Conservation (phyloP, 2,329 filamentous ascomycete genomes). For the Fusarium camptoceras region DNA sequence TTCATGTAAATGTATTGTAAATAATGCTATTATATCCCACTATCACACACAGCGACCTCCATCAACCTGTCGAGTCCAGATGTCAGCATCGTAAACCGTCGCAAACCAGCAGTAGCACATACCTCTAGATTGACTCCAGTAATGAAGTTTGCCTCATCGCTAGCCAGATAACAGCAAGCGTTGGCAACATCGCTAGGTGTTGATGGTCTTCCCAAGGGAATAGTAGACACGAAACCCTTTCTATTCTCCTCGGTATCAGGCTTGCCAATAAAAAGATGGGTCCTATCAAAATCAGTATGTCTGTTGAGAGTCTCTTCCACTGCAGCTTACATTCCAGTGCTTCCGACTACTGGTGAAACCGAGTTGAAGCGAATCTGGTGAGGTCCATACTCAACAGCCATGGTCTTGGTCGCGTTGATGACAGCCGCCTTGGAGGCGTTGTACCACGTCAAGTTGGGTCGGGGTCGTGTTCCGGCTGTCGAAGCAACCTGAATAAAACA, state of each 20-base stretch:
- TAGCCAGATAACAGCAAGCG: constrained; percentile 76
- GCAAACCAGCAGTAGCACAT: fast-evolving
- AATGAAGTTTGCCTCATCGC: constrained; percentile 78
- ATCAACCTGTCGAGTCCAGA: constrained; percentile 1
- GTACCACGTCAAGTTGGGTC: constrained; percentile 75
- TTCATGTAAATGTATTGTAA: too few relatives aligned
- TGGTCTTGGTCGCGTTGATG: constrained; percentile 66
- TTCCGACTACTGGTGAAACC: constrained; percentile 75
- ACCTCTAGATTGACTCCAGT: constrained; percentile 75
- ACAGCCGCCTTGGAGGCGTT: constrained; percentile 77
- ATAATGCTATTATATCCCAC: not conserved
- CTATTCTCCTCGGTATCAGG: constrained; percentile 72
- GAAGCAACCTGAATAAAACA: constrained; percentile 75
- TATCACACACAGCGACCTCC: constrained; percentile 17
- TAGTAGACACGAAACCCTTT: constrained; percentile 62
- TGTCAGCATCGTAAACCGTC: not conserved
- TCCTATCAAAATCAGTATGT: not conserved
- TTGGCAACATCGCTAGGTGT: constrained; percentile 71
- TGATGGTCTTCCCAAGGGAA: constrained; percentile 64
- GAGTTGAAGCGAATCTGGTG: constrained; percentile 80
- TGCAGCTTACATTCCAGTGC: constrained; percentile 25
- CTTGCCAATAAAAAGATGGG: constrained; percentile 66
- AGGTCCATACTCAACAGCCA: constrained; percentile 80
- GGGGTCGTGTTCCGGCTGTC: constrained; percentile 68
- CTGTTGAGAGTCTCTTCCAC: too few relatives aligned